Evolutionary conservation across 2,329 filamentous ascomycete genomes (phyloP), one percentile per base, ranked within the genome.

Genomic region (Ceratocystis smalleyi): DNA sequence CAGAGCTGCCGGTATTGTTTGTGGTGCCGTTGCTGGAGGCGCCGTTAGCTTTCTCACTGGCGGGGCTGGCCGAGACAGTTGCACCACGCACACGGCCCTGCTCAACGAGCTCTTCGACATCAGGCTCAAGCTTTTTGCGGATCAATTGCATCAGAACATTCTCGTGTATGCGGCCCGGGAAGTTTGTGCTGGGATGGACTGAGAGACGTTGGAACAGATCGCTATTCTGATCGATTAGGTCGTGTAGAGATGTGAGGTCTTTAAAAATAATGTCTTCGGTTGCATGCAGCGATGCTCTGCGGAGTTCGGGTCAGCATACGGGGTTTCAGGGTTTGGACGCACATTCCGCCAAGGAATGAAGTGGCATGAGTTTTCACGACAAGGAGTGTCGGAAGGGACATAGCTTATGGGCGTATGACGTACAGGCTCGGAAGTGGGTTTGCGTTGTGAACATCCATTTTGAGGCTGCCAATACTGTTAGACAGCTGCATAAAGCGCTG

Each of bases 121-220:
- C 79, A 0, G 89, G 88, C 69, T 94, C 89, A 60, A 91, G 80
- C 72, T 94, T 94, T 75, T 94, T 95, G 47, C 89, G 85, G 40
- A 95, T 77, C 1, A 95, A 78, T 69, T 86, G 82, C 30, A 82
- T 78, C 1, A 92, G 79, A 3, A 89, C 78, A 60, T 73, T 75
- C 72, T 87, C 83, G 66, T 89, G 84, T 4, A 81, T 85, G 69
- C 81, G 85, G 45, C 83, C 86, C 3, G 83, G 90, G 74, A 83
- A 94, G 72, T 85, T 84, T 1, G 89, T 87, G 12, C 85, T 83
- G 0, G 90, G 90, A 71, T 88, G 89, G 24, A 88, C 82, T 68
- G 88, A 86, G 62, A 89, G 79, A 64, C 83, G 83, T 65, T 79
- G 80, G 67, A 95, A 83, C 57, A 90, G 80, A 51, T 85, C 80